These are phyloP conservation scores for Pythium phragmiticola DNA, from an alignment of 352 stramenopile genomes.

Conservation along the genomic window DNA sequence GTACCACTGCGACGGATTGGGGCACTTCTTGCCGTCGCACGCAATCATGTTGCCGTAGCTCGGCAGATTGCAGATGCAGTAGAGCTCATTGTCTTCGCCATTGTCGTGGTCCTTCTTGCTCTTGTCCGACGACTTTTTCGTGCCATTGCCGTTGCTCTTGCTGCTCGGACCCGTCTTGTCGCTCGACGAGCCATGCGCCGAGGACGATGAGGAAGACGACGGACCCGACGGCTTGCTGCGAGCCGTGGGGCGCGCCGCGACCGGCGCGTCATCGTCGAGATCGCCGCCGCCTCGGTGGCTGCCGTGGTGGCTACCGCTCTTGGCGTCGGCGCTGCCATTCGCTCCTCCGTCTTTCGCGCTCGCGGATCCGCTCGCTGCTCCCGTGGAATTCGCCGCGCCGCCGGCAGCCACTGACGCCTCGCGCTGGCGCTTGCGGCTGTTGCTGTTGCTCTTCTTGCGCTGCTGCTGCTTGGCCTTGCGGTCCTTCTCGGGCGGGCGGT, in stretches of 20 bases:
- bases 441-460: conserved; percentile 69
- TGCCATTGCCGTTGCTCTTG: conserved; percentile 32
- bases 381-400: background rate
- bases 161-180: conserved; percentile 16
- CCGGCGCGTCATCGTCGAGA: conserved; percentile 2
- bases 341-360: conserved; percentile 8
- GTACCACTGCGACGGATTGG: conserved; percentile 88
- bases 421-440: conserved; percentile 66
- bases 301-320: background rate
- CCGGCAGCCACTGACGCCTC: conserved; percentile 32
- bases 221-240: conserved; percentile 16
- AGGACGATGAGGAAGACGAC: conserved; percentile 5
- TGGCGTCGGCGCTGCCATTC: conserved; percentile 7
- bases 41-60: conserved; percentile 90
- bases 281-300: background rate
- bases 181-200: conserved; percentile 3
- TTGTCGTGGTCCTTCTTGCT: conserved; percentile 60
- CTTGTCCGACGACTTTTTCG: conserved; percentile 32
- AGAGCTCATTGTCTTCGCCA: conserved; percentile 85
- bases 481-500: conserved; percentile 58
- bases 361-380: background rate
- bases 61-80: conserved; percentile 85
- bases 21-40: conserved; percentile 86
- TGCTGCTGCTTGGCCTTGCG: conserved; percentile 65
- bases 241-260: conserved; percentile 10